Conservation (phyloP, 2,329 filamentous ascomycete species). For the Apiospora saccharicola region DNA sequence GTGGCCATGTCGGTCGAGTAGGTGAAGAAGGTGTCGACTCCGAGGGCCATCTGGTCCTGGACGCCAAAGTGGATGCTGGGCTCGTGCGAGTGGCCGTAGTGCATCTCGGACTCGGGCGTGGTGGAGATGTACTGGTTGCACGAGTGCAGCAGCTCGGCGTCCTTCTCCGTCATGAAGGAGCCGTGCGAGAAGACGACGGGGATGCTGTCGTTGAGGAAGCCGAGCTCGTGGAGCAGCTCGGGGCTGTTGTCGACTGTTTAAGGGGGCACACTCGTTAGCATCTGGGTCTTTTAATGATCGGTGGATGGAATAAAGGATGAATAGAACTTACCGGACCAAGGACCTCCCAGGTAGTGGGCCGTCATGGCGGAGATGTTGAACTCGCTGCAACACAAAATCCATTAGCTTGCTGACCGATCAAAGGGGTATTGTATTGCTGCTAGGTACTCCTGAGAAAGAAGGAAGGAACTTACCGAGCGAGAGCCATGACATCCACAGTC, state of each 20-base stretch:
- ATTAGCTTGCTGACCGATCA: not conserved
- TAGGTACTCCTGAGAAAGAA: no score
- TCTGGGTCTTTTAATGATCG: not conserved
- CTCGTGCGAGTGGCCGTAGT: conserved; percentile 62
- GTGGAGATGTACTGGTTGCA: conserved; percentile 63
- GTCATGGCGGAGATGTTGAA: conserved; percentile 55
- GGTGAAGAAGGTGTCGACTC: conserved; percentile 62
- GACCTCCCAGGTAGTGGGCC: conserved; percentile 50
- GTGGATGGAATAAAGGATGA: no score
- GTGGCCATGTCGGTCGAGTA: conserved; percentile 58
- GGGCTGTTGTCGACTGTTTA: conserved; percentile 46
- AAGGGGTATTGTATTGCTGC: not conserved
- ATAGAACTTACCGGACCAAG: conserved; percentile 45
- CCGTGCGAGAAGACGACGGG: conserved; percentile 62
- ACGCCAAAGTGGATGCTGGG: conserved; percentile 45
- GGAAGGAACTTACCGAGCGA: conserved; percentile 43
- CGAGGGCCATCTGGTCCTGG: conserved; percentile 59
- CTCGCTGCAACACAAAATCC: conserved; percentile 31
- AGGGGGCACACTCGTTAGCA: conserved; percentile 25
- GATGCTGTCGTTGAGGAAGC: conserved; percentile 51
- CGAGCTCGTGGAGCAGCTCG: conserved; percentile 44
- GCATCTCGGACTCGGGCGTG: conserved; percentile 66
- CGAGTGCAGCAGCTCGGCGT: conserved; percentile 51
- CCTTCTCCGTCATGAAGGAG: conserved; percentile 49
- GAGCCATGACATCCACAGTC: conserved; percentile 41